Conservation (phyloP, 2,329 filamentous ascomycete genomes). For the Cladophialophora bantiana region DNA sequence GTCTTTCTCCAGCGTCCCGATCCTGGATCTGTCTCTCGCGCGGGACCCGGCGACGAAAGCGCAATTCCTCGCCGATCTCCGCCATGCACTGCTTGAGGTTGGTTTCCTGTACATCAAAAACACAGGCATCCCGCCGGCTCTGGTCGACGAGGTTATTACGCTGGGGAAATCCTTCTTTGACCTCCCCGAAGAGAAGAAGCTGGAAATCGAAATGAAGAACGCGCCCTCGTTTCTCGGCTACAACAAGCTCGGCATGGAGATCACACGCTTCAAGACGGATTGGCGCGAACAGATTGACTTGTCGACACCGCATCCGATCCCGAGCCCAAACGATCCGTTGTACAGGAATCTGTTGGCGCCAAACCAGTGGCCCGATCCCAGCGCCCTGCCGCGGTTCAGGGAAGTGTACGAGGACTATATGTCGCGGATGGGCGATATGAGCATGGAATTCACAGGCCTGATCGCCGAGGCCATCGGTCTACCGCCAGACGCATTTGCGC, state of each 20-base stretch:
- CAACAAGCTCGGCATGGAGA: slow-evolving; percentile 61
- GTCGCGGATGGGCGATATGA: slow-evolving; percentile 73
- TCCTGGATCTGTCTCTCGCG: slow-evolving; percentile 76
- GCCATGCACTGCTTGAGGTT: slow-evolving; percentile 80
- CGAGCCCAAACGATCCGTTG: slow-evolving; percentile 66
- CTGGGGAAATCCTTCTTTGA: slow-evolving; percentile 79
- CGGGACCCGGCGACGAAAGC: slow-evolving; percentile 71
- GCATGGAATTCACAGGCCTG: slow-evolving; percentile 75
- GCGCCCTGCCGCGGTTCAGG: slow-evolving; percentile 68
- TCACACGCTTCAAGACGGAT: slow-evolving; percentile 76
- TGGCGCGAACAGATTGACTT: slow-evolving; percentile 88
- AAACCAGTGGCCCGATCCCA: slow-evolving; percentile 76
- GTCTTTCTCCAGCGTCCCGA: slow-evolving; percentile 62
- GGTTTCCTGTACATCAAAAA: slow-evolving; percentile 88
- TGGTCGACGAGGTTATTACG: slow-evolving; percentile 70
- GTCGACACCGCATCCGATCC: slow-evolving; percentile 76
- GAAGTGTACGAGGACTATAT: slow-evolving; percentile 77
- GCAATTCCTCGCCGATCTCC: slow-evolving; percentile 72
- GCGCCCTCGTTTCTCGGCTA: slow-evolving; percentile 69
- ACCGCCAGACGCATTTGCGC: slow-evolving; percentile 71
- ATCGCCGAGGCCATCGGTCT: slow-evolving; percentile 85
- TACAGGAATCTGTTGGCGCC: slow-evolving; percentile 80
- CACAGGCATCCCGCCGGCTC: slow-evolving; percentile 71
- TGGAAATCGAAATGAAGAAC: slow-evolving; percentile 75
- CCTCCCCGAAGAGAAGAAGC: slow-evolving; percentile 78